These are phyloP conservation scores for Suillus occidentalis DNA, from an alignment of 768 basidiomycete species.

Conservation along the genomic window DNA sequence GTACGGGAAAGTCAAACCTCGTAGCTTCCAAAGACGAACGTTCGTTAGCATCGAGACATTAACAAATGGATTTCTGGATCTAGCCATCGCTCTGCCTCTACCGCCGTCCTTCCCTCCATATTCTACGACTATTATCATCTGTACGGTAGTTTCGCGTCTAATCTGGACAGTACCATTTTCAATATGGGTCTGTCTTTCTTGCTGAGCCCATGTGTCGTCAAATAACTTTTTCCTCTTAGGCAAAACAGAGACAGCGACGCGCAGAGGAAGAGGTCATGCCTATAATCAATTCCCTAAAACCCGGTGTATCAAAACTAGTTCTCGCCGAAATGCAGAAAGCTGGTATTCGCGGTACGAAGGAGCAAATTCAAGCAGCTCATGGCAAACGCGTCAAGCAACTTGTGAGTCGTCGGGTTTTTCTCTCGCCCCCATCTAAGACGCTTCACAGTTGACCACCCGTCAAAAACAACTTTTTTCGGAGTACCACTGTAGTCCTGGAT, in stretches of 20 bases:
- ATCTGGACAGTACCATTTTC: conserved; percentile 65
- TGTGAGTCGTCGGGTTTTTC: conserved; percentile 34
- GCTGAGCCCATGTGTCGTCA: conserved; percentile 1
- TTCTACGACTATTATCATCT: conserved; percentile 71
- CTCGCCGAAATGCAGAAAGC: conserved; percentile 53
- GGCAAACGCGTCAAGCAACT: conserved; percentile 45
- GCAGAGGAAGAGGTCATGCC: conserved; percentile 64
- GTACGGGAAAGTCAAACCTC: conserved; percentile 11
- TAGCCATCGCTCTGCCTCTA: conserved; percentile 71
- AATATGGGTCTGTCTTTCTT: conserved; percentile 58
- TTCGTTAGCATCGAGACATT: conserved; percentile 33
- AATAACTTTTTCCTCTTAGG: conserved; percentile 38
- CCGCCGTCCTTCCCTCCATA: conserved; percentile 70
- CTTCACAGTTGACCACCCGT: conserved; percentile 48
- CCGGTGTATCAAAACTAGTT: conserved; percentile 33
- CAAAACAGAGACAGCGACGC: conserved; percentile 57
- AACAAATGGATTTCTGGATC: conserved; percentile 71
- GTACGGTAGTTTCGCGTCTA: conserved; percentile 61
- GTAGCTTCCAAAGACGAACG: conserved; percentile 18
- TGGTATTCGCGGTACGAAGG: conserved; percentile 54
- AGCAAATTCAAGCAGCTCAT: conserved; percentile 49
- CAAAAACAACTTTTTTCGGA: conserved; percentile 60
- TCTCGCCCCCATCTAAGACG: conserved; percentile 7
- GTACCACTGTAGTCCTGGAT: conserved; percentile 55
- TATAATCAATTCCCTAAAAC: conserved; percentile 50